Evolutionary conservation across 495 filamentous ascomycete genomes (phyloP).

Genomic region (Penicillium tannophilum): DNA sequence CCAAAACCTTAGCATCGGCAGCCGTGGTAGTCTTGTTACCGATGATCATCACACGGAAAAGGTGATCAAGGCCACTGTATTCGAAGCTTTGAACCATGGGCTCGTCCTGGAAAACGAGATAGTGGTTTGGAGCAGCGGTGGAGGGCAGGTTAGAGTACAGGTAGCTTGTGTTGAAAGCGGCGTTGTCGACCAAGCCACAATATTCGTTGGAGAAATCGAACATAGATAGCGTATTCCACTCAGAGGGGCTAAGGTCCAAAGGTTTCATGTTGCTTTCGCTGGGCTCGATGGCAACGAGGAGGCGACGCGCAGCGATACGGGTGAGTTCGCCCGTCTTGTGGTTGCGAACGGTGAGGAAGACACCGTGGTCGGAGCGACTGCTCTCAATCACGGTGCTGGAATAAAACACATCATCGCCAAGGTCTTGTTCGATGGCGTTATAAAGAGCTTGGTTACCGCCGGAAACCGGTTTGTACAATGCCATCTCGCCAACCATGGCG

Average conservation of each 20-base stretch:
- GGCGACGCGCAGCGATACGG: conserved; percentile 35
- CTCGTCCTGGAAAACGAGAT: conserved; percentile 34
- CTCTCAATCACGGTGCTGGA: conserved; percentile 32
- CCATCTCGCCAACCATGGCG: conserved; percentile 25
- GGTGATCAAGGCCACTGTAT: conserved; percentile 31
- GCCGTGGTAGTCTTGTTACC: conserved; percentile 34
- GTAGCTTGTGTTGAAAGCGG: conserved; percentile 18
- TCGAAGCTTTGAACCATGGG: conserved; percentile 36
- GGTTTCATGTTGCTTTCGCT: conserved; percentile 32
- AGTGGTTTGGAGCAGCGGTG: conserved; percentile 30
- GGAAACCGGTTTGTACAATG: conserved; percentile 32
- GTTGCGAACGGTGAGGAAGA: conserved; percentile 36
- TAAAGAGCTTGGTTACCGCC: conserved; percentile 45
- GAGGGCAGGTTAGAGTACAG: conserved; percentile 35
- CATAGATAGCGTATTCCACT: conserved; percentile 31
- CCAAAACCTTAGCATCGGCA: conserved; percentile 29
- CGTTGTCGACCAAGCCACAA: conserved; percentile 38
- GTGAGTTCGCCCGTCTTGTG: conserved; percentile 27
- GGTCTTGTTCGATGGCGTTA: conserved; percentile 33
- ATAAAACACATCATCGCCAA: conserved; percentile 40
- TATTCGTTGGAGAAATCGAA: conserved; percentile 38
- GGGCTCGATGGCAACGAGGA: conserved; percentile 42
- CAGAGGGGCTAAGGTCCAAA: conserved; percentile 33
- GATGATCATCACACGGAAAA: conserved; percentile 43
- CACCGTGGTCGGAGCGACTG: conserved; percentile 26